Evolutionary conservation across 2,329 filamentous ascomycete genomes (phyloP), one percentile per base, ranked within the genome.

Genomic region (Bretziella fagacearum): DNA sequence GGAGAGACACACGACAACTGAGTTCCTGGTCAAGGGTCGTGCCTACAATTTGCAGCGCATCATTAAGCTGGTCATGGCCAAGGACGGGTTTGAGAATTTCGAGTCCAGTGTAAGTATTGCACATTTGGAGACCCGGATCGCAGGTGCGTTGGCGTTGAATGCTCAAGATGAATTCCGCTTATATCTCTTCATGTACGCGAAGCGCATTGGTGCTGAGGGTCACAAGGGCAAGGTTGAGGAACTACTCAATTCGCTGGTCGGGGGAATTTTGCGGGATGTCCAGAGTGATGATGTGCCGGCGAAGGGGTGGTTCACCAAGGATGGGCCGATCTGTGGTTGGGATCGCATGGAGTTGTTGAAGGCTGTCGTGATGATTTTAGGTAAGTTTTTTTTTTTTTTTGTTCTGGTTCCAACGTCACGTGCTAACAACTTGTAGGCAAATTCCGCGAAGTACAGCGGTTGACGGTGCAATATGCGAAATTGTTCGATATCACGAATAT

Each of bases 151-250:
- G 58, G 81, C 84, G 51, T 67, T 98, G 1, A 84, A 81, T 3
- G 81, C 91, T 0, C 81, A 78, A 55, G 87, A 96, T 50, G 91
- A 98, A 60, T 98, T 96, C 64, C 77, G 85, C 49, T 69, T 94
- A 1, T 96, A 96, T 57, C 67, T 98, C n/a, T 81, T 86, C 57
- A 96, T 96, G 86, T 98, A 98, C 57, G 89, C 87, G 3, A 96
- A 95, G 65, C 79, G 91, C 0, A 74, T 98, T 4, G 91, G 91
- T 1, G 85, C 86, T 0, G 93, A 98, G 61, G 86, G 86, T 0
- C 66, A 89, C 44, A 77, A 81, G 54, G 71, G 76, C 48, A 98
- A 98, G 64, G 86, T 95, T 2, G 89, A 96, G 59, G 93, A 98
- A 65, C 67, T 98, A 7, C 67, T 96, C 23, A 81, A 84, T 54